Conservation (phyloP, 192 early-diverging fungal species). For the Entomortierella chlamydospora region DNA sequence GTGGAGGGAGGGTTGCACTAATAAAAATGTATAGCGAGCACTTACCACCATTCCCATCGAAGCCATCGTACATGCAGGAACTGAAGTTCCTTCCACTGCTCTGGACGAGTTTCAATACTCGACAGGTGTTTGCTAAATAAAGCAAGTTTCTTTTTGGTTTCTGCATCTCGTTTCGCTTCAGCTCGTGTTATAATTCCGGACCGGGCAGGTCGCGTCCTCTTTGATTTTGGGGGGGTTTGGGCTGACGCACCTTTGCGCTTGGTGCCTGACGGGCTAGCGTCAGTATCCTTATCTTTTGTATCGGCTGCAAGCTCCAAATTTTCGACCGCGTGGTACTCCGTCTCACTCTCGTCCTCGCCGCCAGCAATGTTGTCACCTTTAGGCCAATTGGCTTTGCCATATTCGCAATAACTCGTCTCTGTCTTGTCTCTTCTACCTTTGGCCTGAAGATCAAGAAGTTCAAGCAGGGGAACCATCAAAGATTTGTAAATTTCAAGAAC, state of each 20-base stretch:
- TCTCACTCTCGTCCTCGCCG: background rate
- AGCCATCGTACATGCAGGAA: constrained; percentile 67
- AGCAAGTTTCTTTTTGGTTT: constrained; percentile 18
- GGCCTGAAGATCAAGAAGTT: constrained; percentile 13
- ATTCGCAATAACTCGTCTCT: background rate
- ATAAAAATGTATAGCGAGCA: constrained; percentile 1
- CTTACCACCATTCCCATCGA: constrained; percentile 63
- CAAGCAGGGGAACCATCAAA: constrained; percentile 22
- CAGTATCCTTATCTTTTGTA: background rate
- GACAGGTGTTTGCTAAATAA: constrained; percentile 29
- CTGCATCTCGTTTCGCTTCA: constrained; percentile 29
- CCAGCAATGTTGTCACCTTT: background rate
- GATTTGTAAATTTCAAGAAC: constrained; percentile 38
- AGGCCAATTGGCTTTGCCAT: background rate
- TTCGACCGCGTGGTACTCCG: background rate
- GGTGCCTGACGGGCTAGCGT: background rate
- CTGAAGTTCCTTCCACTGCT: constrained; percentile 68
- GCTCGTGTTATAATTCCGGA: constrained; percentile 24
- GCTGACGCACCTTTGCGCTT: background rate
- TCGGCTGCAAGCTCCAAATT: background rate
- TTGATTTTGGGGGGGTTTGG: background rate
- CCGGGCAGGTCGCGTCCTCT: constrained; percentile 3
- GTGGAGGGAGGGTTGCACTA: too few relatives aligned
- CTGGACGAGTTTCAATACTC: constrained; percentile 60
- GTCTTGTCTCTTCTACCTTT: background rate